These are phyloP conservation scores for Zea luxurians DNA, from an alignment of 176 grass and related monocot genomes.

Conservation along the genomic window DNA sequence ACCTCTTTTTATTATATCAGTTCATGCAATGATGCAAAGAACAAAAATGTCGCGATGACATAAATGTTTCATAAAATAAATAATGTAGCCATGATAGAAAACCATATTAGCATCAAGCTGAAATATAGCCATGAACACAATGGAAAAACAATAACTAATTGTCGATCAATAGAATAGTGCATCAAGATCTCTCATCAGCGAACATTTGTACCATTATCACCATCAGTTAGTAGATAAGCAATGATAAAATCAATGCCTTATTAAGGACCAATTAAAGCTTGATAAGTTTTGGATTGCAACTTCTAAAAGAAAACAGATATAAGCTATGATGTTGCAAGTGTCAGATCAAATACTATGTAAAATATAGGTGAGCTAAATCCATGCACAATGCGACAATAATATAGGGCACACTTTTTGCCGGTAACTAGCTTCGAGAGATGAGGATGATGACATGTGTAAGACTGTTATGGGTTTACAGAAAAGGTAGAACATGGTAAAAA, in stretches of 20 bases:
- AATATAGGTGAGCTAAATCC: slow-evolving; percentile 3
- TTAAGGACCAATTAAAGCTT: not conserved
- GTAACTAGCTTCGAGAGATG: not conserved
- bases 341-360: not conserved
- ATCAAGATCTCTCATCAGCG: slow-evolving; percentile 3
- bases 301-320: slow-evolving; percentile 12
- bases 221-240: not conserved
- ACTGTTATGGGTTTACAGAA: not conserved
- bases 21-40: slow-evolving; percentile 13
- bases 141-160: not conserved
- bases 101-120: not conserved
- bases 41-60: not conserved
- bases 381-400: not conserved
- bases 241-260: not conserved
- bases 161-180: slow-evolving; percentile 1
- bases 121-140: slow-evolving; percentile 16
- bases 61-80: slow-evolving; percentile 3
- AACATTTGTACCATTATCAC: not conserved
- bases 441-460: not conserved
- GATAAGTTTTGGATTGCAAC: not conserved
- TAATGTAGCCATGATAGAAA: not conserved
- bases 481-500: not conserved
- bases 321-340: not conserved
- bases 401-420: not conserved
- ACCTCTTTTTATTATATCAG: slow-evolving; percentile 11